These are phyloP conservation scores for Rhododendron williamsianum DNA, from an alignment of 148 eudicot species.

Conservation along the genomic window DNA sequence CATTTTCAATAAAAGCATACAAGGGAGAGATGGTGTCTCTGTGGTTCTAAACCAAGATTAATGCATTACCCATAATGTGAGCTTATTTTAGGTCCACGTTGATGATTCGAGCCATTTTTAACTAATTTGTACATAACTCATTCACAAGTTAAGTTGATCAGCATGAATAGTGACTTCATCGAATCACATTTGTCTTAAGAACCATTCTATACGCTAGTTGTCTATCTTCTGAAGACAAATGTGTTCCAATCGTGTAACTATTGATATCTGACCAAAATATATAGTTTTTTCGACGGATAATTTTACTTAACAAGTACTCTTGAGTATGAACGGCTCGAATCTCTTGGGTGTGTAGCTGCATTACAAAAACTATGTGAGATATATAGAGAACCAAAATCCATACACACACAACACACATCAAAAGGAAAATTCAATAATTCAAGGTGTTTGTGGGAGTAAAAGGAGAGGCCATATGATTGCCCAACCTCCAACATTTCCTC, in stretches of 20 bases:
- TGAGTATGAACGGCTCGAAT: background rate
- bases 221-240: background rate
- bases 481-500: constrained; percentile 12
- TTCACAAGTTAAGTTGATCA: background rate
- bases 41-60: background rate
- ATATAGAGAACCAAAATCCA: background rate
- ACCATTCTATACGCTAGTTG: background rate
- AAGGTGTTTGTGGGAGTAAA: background rate
- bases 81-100: background rate
- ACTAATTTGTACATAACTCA: background rate
- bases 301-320: background rate
- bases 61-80: background rate
- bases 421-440: background rate
- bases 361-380: background rate
- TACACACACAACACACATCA: background rate
- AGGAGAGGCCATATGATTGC: background rate
- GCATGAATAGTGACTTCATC: background rate
- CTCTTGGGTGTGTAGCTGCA: background rate
- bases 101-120: background rate
- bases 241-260: background rate
- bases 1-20: background rate
- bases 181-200: background rate
- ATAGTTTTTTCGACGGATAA: background rate
- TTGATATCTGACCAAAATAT: background rate
- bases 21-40: background rate